Percentiles rank a stretch among this genome's conserved stretches.
phyloP scores from a whole-genome alignment of 1,139 yeast genomes.

The Debaryomyces robertsiae region DNA sequence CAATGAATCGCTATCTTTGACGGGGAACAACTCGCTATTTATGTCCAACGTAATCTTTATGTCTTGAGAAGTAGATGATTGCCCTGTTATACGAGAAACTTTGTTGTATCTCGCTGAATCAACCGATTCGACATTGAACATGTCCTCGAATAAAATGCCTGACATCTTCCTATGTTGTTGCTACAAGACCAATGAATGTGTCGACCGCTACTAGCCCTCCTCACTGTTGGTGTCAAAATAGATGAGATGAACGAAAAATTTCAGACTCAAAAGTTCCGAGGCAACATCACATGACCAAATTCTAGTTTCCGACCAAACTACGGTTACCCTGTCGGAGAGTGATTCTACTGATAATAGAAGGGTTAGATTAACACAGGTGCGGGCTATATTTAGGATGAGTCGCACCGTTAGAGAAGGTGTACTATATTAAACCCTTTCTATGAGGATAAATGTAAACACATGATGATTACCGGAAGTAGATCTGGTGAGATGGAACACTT shows the following conservation, averaged over 20 bases:
- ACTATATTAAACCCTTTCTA: neutral
- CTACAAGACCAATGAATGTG: conserved; percentile 1
- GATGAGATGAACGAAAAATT: conserved; percentile 8
- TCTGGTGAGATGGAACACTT: neutral
- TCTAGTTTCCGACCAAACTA: neutral
- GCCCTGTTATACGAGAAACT: conserved; percentile 87
- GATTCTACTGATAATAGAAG: no score
- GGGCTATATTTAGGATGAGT: no score
- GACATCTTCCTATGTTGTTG: conserved; percentile 54
- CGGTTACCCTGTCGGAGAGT: no score
- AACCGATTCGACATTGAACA: conserved; percentile 81
- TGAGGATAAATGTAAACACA: neutral
- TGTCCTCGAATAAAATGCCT: conserved; percentile 87
- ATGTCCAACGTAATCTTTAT: conserved; percentile 87
- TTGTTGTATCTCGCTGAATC: conserved; percentile 92
- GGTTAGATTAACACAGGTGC: no score
- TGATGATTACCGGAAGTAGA: neutral
- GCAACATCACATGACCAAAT: neutral
- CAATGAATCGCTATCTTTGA: conserved; percentile 71
- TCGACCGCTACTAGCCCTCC: neutral
- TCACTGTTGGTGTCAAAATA: neutral
- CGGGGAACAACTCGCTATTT: conserved; percentile 91
- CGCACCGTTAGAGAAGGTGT: neutral
- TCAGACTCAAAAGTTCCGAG: conserved; percentile 1
- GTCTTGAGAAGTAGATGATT: conserved; percentile 81